Evolutionary conservation across 805 yeast genomes (phyloP).

Genomic region (Candida ficus): DNA sequence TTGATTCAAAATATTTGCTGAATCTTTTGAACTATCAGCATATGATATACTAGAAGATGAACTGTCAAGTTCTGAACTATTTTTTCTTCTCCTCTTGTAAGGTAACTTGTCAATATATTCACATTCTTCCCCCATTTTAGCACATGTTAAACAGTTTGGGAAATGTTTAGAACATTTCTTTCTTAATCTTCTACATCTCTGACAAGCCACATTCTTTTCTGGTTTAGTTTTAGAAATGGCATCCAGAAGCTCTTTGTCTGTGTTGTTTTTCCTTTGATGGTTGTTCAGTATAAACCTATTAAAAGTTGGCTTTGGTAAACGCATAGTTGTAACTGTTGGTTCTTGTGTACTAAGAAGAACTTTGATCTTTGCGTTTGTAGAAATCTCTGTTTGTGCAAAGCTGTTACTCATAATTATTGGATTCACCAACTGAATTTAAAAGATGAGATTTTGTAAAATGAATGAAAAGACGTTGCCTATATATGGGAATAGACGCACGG

Average conservation of each 20-base stretch:
- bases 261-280: constrained; percentile 11
- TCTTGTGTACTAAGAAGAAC: neutral
- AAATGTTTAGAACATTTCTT: constrained; percentile 10
- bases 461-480: too few species aligned
- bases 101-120: constrained; percentile 20
- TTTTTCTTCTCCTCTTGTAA: constrained; percentile 1
- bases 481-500: too few species aligned
- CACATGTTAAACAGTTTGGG: constrained; percentile 38
- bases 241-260: too few species aligned
- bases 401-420: too few species aligned
- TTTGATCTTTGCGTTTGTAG: too few species aligned
- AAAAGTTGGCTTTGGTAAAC: constrained; percentile 2
- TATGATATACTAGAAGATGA: neutral
- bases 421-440: too few species aligned
- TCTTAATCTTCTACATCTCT: constrained; percentile 8
- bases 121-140: constrained; percentile 35
- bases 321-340: too few species aligned
- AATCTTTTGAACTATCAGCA: neutral
- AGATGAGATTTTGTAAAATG: too few species aligned
- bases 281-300: constrained; percentile 16
- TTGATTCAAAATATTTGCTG: neutral
- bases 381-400: too few species aligned
- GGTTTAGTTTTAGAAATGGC: constrained; percentile 5
- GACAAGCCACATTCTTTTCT: constrained; percentile 5
- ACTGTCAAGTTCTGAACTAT: neutral